Base-by-base conservation (phyloP, 192 early-diverging fungal genomes). In the Coemansia sp. region DNA sequence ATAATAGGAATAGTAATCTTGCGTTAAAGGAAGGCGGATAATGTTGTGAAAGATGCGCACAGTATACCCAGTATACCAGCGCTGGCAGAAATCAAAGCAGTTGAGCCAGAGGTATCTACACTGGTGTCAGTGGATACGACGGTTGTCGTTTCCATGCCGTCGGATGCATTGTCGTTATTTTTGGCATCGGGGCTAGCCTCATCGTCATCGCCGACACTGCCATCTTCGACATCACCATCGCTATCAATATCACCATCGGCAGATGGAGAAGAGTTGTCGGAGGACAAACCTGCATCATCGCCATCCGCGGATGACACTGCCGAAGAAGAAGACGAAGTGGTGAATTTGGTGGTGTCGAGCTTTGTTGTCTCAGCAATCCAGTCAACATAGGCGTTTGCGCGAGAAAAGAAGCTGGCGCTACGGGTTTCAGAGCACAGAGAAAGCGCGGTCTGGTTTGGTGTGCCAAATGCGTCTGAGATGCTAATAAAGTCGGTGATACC, bases 401-500 rank as follows among this genome's bases (percentile, higher is more conserved):
- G 68, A 6, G 72, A 73, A 37, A 77, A 84, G 5, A 61, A 68
- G 0, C 77, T 75, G 7, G 69, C 65, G 44, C 74, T 58, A 10
- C 64, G 65, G 0, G 43, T 26, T 19, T 73, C 56, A 12, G 65
- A 72, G 26, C 83, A 84, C 9, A 65, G 41, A 41, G 64, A 73
- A 0, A 65, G 56, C 1, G 74, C 70, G 56, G 68, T 74, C 32
- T 56, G 19, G 11, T 65, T 76, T 38, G 61, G 41, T 26, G 68
- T 65, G 0, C 72, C 72, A 15, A 70, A n/a, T 2, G 74, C 69
- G 13, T 68, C 71, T 15, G 72, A 70, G 7, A 75, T 19, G 3
- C 74, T 70, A 1, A 69, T 64, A 38, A 66, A 72, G 53, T 72
- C 74, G 37, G 75, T 81, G 7, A 81, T n/a, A 26, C 71, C 75